A percentile compares a stretch with the other conserved stretches of the same genome.
Evolutionary conservation across 108 stramenopile genomes (phyloP).

Genomic region (Epipyxis sp.): DNA sequence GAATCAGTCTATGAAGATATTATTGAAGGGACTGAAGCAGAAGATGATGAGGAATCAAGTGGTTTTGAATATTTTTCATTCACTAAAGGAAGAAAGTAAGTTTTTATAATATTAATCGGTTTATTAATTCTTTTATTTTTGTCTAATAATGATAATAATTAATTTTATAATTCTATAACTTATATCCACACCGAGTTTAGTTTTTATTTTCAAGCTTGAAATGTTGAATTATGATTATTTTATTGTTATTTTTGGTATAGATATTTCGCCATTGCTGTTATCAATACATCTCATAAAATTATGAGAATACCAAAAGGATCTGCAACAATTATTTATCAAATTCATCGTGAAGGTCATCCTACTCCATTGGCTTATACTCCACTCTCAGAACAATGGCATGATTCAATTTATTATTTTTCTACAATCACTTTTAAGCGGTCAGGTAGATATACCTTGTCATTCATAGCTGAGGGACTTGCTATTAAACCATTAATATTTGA

Average conservation of each 20-base stretch:
- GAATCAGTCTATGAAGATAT: slow-evolving; percentile 6
- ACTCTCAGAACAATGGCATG: slow-evolving; percentile 12
- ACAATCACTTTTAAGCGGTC: slow-evolving; percentile 24
- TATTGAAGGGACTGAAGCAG: neutral
- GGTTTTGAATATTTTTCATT: neutral
- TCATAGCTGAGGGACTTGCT: slow-evolving; percentile 7
- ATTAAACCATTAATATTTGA: slow-evolving; percentile 15
- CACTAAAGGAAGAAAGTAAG: neutral
- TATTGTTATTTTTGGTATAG: neutral
- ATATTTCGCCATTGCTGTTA: too few relatives aligned
- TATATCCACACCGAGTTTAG: too few relatives aligned
- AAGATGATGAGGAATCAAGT: slow-evolving; percentile 14
- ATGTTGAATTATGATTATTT: neutral
- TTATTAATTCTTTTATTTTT: too few relatives aligned
- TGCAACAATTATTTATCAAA: slow-evolving; percentile 17
- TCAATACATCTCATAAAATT: too few relatives aligned
- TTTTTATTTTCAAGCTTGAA: too few relatives aligned
- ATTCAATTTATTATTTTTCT: slow-evolving; percentile 18
- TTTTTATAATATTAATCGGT: neutral
- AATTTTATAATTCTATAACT: too few relatives aligned
- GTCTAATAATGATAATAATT: too few relatives aligned
- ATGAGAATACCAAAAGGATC: too few relatives aligned
- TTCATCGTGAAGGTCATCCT: slow-evolving; percentile 23
- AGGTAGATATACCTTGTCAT: slow-evolving; percentile 11
- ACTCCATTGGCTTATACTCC: neutral